Evolutionary conservation across 768 basidiomycete genomes (phyloP), one percentile per base, ranked within the genome.

Genomic region (Leucogyrophana mollusca): DNA sequence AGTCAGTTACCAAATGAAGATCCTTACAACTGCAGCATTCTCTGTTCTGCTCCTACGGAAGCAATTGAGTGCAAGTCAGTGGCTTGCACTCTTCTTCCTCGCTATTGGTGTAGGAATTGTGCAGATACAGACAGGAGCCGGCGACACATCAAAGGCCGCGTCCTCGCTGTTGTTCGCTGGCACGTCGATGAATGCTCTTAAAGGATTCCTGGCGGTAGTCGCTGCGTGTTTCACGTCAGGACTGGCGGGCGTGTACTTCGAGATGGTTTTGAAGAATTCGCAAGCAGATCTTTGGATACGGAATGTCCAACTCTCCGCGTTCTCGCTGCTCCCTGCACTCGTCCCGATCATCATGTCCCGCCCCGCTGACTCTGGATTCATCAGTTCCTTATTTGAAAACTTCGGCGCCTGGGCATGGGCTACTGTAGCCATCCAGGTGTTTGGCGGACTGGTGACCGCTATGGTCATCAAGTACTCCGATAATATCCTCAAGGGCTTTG

Each of bases 1-100:
- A 67, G 93, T 95, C 62, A 90, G 85, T 35, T 94, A 94, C 67
- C 93, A 95, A 65, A 95, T 95, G 93, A 95, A 95, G 68, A 93
- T 95, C 59, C 82, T 95, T 54, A 94, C 93, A 30, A 95, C 93
- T 17, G 93, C 91, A 14, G 88, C 78, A 33, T 94, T 94, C 66
- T 91, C 89, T 17, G 91, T 94, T 34, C 56, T 89, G 4, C 73
- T 95, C 22, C 76, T 94, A 22, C 82, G 89, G 51, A 88, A 85
- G 60, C 81, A 83, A 56, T 71, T 97, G 27, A 78, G 76, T 21
- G 71, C 77, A 1, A 72, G 69, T 25, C 92, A 96, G 65, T 97
- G 94, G 94, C 57, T 90, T 13, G 82, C 93, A 0, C 75, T 97
- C 18, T 66, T 90, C 50, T 80, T 89, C 69, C 82, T 97, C 21